Base-by-base conservation (phyloP, 2,329 filamentous ascomycete genomes). In the Rhynchosporium secalis region DNA sequence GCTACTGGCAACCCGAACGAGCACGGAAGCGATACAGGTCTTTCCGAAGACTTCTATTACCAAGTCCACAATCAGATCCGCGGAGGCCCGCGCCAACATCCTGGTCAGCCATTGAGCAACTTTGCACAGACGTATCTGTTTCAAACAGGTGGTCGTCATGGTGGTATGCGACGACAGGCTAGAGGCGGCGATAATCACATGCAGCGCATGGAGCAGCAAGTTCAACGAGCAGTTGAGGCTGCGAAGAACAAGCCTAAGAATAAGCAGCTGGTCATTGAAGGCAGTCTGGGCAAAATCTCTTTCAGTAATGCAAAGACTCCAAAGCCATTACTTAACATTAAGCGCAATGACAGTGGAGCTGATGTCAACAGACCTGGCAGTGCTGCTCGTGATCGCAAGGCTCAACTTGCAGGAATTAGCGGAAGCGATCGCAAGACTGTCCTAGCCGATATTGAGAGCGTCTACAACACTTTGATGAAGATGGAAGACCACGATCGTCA, bases 241-340 rank as follows among this genome's bases (percentile, higher is more conserved):
- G 95, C 95, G 58, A 99, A 98, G 79, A 91, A 92, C 64, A 94
- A 96, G 76, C 95, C 95, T 12, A 99, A 99, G 81, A 97, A 96
- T 74, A 96, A 96, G 72, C 93, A 97, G 75, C 83, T 99, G 8
- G 93, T 98, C 26, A 94, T 99, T 63, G 94, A 97, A 73, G 95
- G 95, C 31, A 97, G 92, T 72, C 79, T 99, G 56, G 95, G 95
- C 68, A 99, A 98, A 80, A 99, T 99, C 62, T 96, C 94, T 0
- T 99, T 98, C 79, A 97, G 94, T 81, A 99, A 99, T 72, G 92
- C 95, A 54, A 99, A 98, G 80, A 96, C 95, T 0, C 95, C 95
- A 0, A 95, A 96, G 76, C 92, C 94, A 15, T 81, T 98, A 62
- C 86, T 99, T 56, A 99, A 96, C 75, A 93, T 99, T 79, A 98